phyloP scores from a whole-genome alignment of 129 eudicot species.

The Logfia minima region DNA sequence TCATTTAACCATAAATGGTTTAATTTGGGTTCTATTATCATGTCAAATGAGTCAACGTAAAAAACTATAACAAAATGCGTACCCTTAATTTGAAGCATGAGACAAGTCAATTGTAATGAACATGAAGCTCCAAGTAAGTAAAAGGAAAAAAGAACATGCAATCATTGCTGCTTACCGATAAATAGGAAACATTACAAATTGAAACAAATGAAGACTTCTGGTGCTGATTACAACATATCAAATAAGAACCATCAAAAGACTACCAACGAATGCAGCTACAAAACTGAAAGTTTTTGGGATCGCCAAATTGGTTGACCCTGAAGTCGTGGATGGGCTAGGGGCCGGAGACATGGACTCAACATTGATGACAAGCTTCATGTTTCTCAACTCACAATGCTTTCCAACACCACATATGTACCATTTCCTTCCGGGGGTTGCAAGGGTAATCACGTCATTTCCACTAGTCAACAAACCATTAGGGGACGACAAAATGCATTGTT shows the following conservation, averaged over 20 bases:
- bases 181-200: background rate
- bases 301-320: conserved; percentile 12
- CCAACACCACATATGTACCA: too few relatives aligned
- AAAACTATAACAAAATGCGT: background rate
- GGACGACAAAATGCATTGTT: too few relatives aligned
- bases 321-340: conserved; percentile 30
- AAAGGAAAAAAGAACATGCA: background rate
- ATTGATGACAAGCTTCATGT: too few relatives aligned
- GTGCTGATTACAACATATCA: background rate
- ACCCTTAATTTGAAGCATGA: background rate
- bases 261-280: background rate
- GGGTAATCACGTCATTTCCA: too few relatives aligned
- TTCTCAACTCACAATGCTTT: too few relatives aligned
- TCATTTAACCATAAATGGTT: background rate
- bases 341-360: conserved; percentile 27
- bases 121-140: background rate
- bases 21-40: background rate
- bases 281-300: conserved; percentile 3
- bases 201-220: background rate
- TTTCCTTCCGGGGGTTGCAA: too few relatives aligned
- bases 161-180: background rate
- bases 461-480: too few relatives aligned
- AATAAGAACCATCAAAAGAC: background rate
- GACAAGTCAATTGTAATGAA: background rate
- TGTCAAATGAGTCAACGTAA: background rate